These are phyloP conservation scores for Avena atlantica DNA, from an alignment of 176 grass and related monocot genomes.

Conservation along the genomic window DNA sequence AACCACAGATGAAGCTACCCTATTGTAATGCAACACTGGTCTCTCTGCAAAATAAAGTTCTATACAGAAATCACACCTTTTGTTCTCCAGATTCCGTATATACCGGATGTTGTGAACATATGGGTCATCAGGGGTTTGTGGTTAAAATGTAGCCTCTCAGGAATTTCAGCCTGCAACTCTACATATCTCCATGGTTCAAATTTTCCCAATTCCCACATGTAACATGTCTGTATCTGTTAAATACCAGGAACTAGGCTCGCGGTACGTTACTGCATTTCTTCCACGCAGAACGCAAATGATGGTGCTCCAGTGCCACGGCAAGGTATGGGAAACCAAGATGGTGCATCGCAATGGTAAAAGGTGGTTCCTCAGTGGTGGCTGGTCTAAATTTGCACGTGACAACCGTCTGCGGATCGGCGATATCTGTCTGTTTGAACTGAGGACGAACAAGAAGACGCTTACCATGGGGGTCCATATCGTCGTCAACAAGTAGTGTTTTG, in stretches of 20 bases:
- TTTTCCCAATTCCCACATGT: neutral
- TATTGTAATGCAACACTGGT: neutral
- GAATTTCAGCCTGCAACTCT: neutral
- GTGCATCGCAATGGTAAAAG: neutral
- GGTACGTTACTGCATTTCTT: slow-evolving; percentile 27
- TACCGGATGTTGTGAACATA: neutral
- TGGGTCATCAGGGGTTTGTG: neutral
- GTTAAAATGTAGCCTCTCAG: neutral
- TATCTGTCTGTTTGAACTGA: slow-evolving; percentile 60
- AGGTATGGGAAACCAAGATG: slow-evolving; percentile 20
- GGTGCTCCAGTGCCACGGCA: neutral
- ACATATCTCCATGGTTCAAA: neutral
- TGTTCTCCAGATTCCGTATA: neutral
- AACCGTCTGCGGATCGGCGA: slow-evolving; percentile 48
- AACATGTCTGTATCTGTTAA: neutral
- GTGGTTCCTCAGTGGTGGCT: slow-evolving; percentile 40
- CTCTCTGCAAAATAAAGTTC: neutral
- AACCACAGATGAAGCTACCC: neutral
- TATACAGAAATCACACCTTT: neutral
- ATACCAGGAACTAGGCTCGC: slow-evolving; percentile 31
- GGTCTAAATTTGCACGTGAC: slow-evolving; percentile 40
- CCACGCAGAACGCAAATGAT: neutral
- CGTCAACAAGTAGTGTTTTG: neutral
- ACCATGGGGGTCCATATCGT: slow-evolving; percentile 50
- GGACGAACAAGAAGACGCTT: neutral